A percentile compares a stretch with the other conserved stretches of the same genome.
These are phyloP conservation scores for Paulownia fortunei DNA, from an alignment of 257 asterid genomes.

Conservation along the genomic window DNA sequence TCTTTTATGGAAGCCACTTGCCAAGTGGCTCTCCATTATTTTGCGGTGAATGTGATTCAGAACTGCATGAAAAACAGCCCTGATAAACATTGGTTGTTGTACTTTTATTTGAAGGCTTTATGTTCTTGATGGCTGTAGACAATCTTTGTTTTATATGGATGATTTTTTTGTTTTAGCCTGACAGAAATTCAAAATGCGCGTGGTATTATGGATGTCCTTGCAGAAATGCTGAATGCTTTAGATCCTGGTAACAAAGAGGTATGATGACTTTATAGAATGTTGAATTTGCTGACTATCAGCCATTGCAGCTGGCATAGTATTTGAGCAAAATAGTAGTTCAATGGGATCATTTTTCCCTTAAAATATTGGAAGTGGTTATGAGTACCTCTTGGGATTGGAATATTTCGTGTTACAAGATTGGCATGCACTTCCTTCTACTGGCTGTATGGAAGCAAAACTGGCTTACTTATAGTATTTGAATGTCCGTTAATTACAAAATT, in stretches of 20 bases:
- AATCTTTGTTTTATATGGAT: not conserved
- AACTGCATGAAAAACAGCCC: not conserved
- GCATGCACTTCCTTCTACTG: not conserved
- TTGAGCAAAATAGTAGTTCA: not conserved
- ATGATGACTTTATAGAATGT: slow-evolving; percentile 8
- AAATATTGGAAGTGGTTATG: not conserved
- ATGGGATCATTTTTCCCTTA: not conserved
- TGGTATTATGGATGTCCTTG: slow-evolving; percentile 85
- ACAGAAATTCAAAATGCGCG: slow-evolving; percentile 89
- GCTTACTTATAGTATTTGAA: not conserved
- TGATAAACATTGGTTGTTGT: not conserved
- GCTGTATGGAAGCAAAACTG: not conserved
- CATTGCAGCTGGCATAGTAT: not conserved
- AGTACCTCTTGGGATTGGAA: not conserved
- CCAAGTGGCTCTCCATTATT: slow-evolving; percentile 7
- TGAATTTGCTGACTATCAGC: slow-evolving; percentile 3
- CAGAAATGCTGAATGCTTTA: slow-evolving; percentile 85
- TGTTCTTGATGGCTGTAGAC: slow-evolving; percentile 11
- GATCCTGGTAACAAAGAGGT: slow-evolving; percentile 82
- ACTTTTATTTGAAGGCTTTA: not conserved
- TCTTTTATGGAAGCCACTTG: not conserved
- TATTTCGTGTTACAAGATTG: not conserved
- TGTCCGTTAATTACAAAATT: not conserved
- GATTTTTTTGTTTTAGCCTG: slow-evolving; percentile 47
- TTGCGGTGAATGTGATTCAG: not conserved